Conservation (phyloP, 2,329 filamentous ascomycete species). For the Calonectria multiphialidica region DNA sequence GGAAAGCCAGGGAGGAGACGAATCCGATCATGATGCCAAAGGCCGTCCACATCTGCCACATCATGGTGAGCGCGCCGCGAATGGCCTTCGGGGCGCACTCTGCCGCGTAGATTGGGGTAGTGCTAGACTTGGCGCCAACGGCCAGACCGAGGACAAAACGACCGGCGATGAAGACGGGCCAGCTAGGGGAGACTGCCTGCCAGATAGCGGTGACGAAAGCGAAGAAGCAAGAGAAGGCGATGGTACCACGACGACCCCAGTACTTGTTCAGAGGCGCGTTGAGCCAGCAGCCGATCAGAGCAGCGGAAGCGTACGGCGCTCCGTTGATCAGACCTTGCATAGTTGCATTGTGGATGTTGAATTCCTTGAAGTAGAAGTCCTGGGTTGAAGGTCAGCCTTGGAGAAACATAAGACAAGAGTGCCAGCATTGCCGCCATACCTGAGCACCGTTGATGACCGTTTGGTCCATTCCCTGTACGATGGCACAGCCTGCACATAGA, state of each 20-base stretch:
- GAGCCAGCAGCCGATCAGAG: conserved; percentile 53
- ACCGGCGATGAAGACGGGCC: conserved; percentile 71
- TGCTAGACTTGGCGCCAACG: conserved; percentile 74
- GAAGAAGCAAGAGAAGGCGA: conserved; percentile 70
- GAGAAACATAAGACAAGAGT: background rate
- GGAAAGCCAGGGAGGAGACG: conserved; percentile 63
- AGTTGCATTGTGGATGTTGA: conserved; percentile 47
- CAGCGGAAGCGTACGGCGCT: conserved; percentile 66
- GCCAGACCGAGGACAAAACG: conserved; percentile 77
- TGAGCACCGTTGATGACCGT: conserved; percentile 70
- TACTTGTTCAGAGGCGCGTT: conserved; percentile 63
- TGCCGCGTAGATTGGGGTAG: conserved; percentile 78
- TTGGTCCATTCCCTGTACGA: conserved; percentile 73
- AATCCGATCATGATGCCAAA: conserved; percentile 61
- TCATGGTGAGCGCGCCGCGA: conserved; percentile 82
- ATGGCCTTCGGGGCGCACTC: conserved; percentile 76
- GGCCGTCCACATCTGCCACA: conserved; percentile 66
- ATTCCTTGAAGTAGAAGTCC: conserved; percentile 49
- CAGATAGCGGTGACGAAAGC: conserved; percentile 61
- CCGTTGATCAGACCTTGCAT: conserved; percentile 66
- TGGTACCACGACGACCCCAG: conserved; percentile 72
- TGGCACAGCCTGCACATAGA: conserved; percentile 63
- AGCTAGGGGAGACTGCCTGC: conserved; percentile 58
- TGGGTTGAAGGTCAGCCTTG: conserved; percentile 32
- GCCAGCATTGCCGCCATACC: conserved; percentile 20